Percentiles rank a stretch among this genome's conserved stretches.
Conservation (phyloP, 768 basidiomycete species). For the Phlebiopsis flavidoalba region DNA sequence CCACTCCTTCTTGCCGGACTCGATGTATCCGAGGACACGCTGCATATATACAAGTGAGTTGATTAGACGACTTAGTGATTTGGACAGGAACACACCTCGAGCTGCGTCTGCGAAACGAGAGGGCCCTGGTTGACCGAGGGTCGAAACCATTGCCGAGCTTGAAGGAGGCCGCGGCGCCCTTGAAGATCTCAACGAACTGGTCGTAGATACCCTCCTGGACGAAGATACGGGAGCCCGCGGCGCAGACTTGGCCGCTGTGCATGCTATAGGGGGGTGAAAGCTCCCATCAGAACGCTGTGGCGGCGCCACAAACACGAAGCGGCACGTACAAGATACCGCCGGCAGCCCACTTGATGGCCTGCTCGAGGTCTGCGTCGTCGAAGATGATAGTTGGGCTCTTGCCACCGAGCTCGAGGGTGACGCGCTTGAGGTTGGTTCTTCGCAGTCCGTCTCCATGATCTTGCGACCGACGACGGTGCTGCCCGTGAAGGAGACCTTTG, state of each 20-base stretch:
- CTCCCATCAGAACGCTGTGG: background rate
- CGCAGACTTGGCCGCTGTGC: conserved; percentile 35
- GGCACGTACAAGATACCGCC: conserved; percentile 1
- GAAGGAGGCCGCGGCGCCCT: conserved; percentile 28
- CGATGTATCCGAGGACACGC: conserved; percentile 76
- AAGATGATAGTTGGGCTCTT: conserved; percentile 71
- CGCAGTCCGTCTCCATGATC: conserved; percentile 73
- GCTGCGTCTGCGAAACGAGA: conserved; percentile 41
- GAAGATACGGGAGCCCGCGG: conserved; percentile 51
- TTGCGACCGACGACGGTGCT: conserved; percentile 75
- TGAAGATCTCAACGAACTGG: conserved; percentile 43
- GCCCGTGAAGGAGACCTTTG: conserved; percentile 78
- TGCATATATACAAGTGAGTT: conserved; percentile 62
- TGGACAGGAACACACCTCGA: conserved; percentile 45
- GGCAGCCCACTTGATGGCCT: conserved; percentile 27
- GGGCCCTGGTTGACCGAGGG: conserved; percentile 41
- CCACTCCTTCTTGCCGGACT: conserved; percentile 65
- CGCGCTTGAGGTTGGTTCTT: conserved; percentile 80
- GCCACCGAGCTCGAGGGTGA: conserved; percentile 79
- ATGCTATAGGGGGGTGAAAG: background rate
- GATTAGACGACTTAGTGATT: conserved; percentile 76
- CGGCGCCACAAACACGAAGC: background rate
- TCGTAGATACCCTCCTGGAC: conserved; percentile 58
- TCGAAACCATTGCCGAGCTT: conserved; percentile 41
- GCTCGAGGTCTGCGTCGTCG: conserved; percentile 66